Evolutionary conservation across 2,329 filamentous ascomycete species (phyloP), one percentile per base, ranked within the genome.

Genomic region (Epichloe baconii): DNA sequence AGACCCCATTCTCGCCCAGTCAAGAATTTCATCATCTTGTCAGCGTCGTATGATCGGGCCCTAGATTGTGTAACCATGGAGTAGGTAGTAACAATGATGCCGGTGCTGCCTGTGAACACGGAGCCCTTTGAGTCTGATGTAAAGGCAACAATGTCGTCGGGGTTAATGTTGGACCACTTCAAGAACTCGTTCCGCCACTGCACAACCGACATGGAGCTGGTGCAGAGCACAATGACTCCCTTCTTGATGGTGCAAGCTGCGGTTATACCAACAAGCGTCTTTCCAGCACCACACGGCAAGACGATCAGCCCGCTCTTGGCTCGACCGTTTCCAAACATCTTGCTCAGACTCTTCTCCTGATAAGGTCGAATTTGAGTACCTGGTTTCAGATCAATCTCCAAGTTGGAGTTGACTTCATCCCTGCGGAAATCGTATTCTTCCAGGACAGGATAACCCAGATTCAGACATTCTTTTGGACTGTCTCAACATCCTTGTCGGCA

Each of bases 321-420:
- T 68, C 93, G 85, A 47, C 91, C 91, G 63, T 98, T 98, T 63
- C 93, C 91, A 65, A 98, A 98, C 93, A 98, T 98, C 68, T 98
- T 98, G 71, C 88, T 95, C 10, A 98, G 74, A 57, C 89, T 95
- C 71, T 96, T 95, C 67, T 98, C 93, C 65, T 98, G 93, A 60
- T 98, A 98, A 55, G 95, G 72, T 64, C 91, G 83, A 64, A 97
- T 97, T 62, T 91, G 86, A 0, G 90, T 91, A 52, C 84, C 83
- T 0, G 91, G 90, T 59, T 86, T 86, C 47, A 97, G 74, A 65
- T 97, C 91, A 59, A 98, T 98, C 52, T 97, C 89, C 37, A 98
- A 73, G 48, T 88, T 95, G 1, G 91, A 80, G 61, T 97, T 98
- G 58, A 82, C 78, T 54, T 86, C 80, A 64, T 98, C 93, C 59